Percentiles rank a stretch among this genome's conserved stretches.
Evolutionary conservation across 768 basidiomycete species (phyloP).

Genomic region (Boletus rufocinnamomeus): DNA sequence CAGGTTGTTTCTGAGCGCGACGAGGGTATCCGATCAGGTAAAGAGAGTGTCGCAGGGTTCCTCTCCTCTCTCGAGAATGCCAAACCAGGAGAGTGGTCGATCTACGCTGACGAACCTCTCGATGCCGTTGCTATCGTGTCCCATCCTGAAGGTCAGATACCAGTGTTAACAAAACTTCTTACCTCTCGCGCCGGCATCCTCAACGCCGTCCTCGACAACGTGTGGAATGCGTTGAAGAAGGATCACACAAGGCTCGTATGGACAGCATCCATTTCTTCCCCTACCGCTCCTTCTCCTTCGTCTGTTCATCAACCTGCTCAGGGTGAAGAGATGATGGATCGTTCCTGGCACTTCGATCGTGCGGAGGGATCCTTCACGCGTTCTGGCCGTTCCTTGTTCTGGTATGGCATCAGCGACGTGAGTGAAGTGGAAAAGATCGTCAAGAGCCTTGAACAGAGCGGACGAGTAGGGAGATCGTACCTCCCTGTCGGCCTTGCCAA

Average conservation of each 20-base stretch:
- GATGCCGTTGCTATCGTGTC: slow-evolving; percentile 94
- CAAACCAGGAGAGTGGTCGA: slow-evolving; percentile 82
- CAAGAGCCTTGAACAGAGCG: slow-evolving; percentile 69
- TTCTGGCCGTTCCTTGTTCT: slow-evolving; percentile 92
- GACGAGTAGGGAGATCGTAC: slow-evolving; percentile 84
- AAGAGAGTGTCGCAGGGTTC: slow-evolving; percentile 84
- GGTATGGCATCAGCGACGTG: slow-evolving; percentile 94
- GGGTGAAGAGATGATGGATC: slow-evolving; percentile 84
- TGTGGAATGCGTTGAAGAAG: slow-evolving; percentile 95
- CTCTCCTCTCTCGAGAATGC: slow-evolving; percentile 60
- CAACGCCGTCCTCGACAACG: slow-evolving; percentile 96
- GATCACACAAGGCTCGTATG: slow-evolving; percentile 94
- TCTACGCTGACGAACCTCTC: slow-evolving; percentile 98
- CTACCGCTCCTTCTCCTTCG: slow-evolving; percentile 11
- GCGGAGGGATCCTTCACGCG: slow-evolving; percentile 97
- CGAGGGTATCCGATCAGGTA: slow-evolving; percentile 82
- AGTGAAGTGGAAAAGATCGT: slow-evolving; percentile 89
- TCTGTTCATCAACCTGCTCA: slow-evolving; percentile 13
- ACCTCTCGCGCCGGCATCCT: slow-evolving; percentile 85
- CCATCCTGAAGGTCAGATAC: slow-evolving; percentile 84
- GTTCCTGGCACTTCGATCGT: slow-evolving; percentile 98
- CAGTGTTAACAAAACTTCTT: slow-evolving; percentile 92
- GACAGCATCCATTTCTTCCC: slow-evolving; percentile 74
- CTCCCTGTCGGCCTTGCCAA: slow-evolving; percentile 53
- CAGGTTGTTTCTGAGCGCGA: slow-evolving; percentile 95